phyloP scores from a whole-genome alignment of 140 eudicot species.

The Flaveria floridana region DNA sequence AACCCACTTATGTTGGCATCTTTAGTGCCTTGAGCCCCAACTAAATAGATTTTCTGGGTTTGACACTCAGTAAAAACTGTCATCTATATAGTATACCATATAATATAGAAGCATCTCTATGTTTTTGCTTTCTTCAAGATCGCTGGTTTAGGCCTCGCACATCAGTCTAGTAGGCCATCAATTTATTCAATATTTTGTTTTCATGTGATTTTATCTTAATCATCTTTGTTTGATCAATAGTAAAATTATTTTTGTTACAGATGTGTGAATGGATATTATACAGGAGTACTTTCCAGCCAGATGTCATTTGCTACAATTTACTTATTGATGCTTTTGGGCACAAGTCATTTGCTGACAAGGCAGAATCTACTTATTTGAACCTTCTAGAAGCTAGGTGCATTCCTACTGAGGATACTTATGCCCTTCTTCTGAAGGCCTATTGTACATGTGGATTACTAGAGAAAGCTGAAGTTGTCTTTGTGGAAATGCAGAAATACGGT shows the following conservation, averaged over 20 bases:
- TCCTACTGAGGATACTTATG: constrained; percentile 91
- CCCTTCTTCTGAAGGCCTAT: constrained; percentile 76
- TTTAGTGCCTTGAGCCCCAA: background rate
- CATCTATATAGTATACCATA: background rate
- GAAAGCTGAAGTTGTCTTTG: constrained; percentile 76
- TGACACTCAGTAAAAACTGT: background rate
- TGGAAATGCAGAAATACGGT: constrained; percentile 66
- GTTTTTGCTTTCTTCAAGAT: background rate
- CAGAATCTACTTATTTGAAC: constrained; percentile 66
- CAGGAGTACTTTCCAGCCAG: constrained; percentile 75
- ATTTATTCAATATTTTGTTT: constrained; percentile 4
- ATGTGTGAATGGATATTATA: constrained; percentile 88
- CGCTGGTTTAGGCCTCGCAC: background rate
- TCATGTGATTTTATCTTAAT: constrained; percentile 12
- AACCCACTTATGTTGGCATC: background rate
- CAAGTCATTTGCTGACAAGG: constrained; percentile 51
- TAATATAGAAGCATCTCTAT: background rate
- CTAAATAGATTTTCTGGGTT: background rate
- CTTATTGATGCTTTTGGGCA: constrained; percentile 87
- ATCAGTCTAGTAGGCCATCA: background rate
- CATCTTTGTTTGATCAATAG: constrained; percentile 19
- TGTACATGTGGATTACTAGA: constrained; percentile 67
- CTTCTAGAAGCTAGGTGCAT: constrained; percentile 79
- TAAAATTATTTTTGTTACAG: constrained; percentile 43
- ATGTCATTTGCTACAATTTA: constrained; percentile 84